phyloP scores from a whole-genome alignment of 441 rosid species.

The Pelargonium fulgidum region DNA sequence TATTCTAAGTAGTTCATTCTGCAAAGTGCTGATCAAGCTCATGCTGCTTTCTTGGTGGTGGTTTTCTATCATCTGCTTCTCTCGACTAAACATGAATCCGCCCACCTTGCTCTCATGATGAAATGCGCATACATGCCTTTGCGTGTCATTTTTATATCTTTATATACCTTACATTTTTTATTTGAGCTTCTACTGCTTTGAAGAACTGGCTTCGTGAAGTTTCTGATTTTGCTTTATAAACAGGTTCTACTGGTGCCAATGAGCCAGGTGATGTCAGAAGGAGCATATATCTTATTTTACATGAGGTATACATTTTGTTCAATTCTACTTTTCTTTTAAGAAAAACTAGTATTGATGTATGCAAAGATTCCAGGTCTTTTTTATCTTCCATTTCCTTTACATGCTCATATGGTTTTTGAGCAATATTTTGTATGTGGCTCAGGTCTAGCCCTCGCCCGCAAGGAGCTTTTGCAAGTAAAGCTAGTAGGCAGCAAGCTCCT shows the following conservation, averaged over 20 bases:
- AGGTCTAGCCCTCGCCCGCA: conserved; percentile 71
- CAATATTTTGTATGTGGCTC: conserved; percentile 2
- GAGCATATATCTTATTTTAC: conserved; percentile 83
- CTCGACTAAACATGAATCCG: too few species aligned
- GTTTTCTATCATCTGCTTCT: too few species aligned
- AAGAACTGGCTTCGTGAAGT: not conserved
- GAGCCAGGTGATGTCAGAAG: conserved; percentile 90
- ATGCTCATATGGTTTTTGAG: too few species aligned
- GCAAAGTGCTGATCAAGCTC: too few species aligned
- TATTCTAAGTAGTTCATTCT: too few species aligned
- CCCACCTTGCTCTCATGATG: too few species aligned
- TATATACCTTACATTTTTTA: not conserved
- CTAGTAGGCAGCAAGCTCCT: conserved; percentile 25
- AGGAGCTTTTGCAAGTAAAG: conserved; percentile 32
- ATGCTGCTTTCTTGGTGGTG: too few species aligned
- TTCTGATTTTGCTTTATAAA: conserved; percentile 14
- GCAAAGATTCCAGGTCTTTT: too few species aligned
- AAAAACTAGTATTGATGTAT: too few species aligned
- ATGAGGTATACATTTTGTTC: conserved; percentile 40
- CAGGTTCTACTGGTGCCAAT: conserved; percentile 65
- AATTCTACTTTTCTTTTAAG: not conserved
- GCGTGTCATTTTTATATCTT: too few species aligned
- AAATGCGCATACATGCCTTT: not conserved
- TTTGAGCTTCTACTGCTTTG: not conserved
- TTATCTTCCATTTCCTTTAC: not conserved